Conservation (phyloP, 345 rosid species). For the Garcia nutans region DNA sequence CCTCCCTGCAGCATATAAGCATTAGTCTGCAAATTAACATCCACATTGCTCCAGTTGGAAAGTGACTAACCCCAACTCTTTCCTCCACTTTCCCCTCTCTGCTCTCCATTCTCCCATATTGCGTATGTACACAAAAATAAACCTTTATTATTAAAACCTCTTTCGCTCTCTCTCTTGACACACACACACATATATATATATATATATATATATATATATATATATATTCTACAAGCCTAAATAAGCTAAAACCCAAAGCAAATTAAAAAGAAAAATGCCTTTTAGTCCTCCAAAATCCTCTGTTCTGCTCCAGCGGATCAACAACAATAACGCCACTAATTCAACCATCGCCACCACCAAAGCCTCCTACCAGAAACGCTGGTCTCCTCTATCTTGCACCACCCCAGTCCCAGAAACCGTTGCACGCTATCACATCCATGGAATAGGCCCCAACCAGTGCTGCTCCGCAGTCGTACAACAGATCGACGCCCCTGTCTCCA, state of each 20-base stretch:
- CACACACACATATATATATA: too few species aligned
- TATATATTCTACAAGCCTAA: too few species aligned
- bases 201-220: too few species aligned
- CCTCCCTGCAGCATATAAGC: not conserved
- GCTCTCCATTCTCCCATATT: not conserved
- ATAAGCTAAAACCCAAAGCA: not conserved
- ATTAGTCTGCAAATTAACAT: not conserved
- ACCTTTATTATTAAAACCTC: not conserved
- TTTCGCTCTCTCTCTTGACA: not conserved
- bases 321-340: constrained; percentile 9
- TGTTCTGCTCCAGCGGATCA: constrained; percentile 31
- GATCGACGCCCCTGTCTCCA: constrained; percentile 36
- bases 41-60: not conserved
- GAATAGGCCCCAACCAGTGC: constrained; percentile 37
- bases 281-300: constrained; percentile 31
- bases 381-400: constrained; percentile 28
- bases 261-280: constrained; percentile 20
- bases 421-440: constrained; percentile 25
- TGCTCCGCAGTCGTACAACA: constrained; percentile 31
- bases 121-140: not conserved
- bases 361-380: constrained; percentile 24
- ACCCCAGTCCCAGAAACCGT: constrained; percentile 23
- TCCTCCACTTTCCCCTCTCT: not conserved
- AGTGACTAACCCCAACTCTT: not conserved
- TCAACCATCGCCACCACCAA: constrained; percentile 7